Base-by-base conservation (phyloP, 306 rosid species). In the Lablab purpureus region DNA sequence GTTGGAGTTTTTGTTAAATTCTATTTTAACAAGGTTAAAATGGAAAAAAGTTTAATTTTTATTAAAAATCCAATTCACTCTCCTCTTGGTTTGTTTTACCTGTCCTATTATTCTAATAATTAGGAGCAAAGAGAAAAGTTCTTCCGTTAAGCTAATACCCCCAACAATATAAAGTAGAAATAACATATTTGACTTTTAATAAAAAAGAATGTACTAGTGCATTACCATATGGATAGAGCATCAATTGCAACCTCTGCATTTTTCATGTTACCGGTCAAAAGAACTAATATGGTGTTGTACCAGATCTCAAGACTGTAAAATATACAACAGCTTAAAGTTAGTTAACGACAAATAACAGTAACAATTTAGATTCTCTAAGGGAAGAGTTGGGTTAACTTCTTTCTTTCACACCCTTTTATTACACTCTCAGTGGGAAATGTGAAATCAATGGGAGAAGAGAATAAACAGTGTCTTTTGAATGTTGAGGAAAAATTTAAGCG, bases 211-310 rank as follows among this genome's bases (percentile, higher is more conserved):
- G 58, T 80, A 23, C 73, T 19, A 47, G 27, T 66, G 62, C 17
- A 85, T 82, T 84, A 89, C 92, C 92, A 89, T 67, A 89, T 89
- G 5, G 92, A 80, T 67, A 86, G 76, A 72, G 90, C 92, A 80
- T 87, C 81, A 73, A 89, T 80, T 46, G 78, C 52, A 43, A 86
- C 54, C 67, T 86, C 87, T 9, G 92, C 90, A 71, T 86, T 75
- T 71, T 74, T 13, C 92, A 86, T 80, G 78, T 64, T 82, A 15
- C 92, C 92, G 0, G 90, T 86, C 34, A 86, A 74, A 27, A 89
- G 84, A 71, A 89, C 72, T 73, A 89, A 47, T 36, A 82, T 8
- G 2, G 92, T 78, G 77, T 82, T 80, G 90, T 89, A 86, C 90
- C 92, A 89, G 1, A 89, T 65, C 81, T 89, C 90, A 19, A 89